phyloP scores from a whole-genome alignment of 352 stramenopile species.

The Globisporangium spinosum region DNA sequence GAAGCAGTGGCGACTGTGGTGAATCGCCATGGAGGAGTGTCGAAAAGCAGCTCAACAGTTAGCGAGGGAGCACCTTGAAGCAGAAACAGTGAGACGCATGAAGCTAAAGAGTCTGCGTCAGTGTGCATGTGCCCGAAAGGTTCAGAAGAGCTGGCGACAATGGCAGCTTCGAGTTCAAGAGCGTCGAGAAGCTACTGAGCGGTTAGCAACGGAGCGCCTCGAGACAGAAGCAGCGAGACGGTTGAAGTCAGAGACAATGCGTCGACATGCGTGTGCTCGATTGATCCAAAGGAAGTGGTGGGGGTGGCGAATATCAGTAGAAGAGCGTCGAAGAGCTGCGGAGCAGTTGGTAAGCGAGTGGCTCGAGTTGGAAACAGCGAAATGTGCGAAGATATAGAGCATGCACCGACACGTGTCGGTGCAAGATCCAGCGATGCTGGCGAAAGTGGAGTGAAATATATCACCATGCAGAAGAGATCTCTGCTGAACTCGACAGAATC shows the following conservation, averaged over 20 bases:
- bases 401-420: slow-evolving; percentile 9
- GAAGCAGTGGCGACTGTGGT: slow-evolving; percentile 16
- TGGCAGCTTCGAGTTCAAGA: slow-evolving; percentile 10
- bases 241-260: neutral
- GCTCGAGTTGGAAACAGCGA: neutral
- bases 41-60: neutral
- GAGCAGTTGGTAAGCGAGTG: neutral
- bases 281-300: slow-evolving; percentile 21
- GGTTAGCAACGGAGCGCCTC: neutral
- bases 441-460: neutral
- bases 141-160: slow-evolving; percentile 11
- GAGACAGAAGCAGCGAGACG: neutral
- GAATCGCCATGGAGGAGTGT: neutral
- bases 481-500: slow-evolving; percentile 11
- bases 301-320: neutral
- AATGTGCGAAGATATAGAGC: neutral
- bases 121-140: slow-evolving; percentile 7
- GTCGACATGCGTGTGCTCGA: slow-evolving; percentile 9
- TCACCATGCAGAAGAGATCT: neutral
- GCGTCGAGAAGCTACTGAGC: slow-evolving; percentile 9
- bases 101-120: neutral
- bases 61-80: neutral
- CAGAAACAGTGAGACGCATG: neutral
- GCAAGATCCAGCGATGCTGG: slow-evolving; percentile 1
- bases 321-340: neutral